Conservation (phyloP, 345 rosid species). For the Psidium guajava region DNA sequence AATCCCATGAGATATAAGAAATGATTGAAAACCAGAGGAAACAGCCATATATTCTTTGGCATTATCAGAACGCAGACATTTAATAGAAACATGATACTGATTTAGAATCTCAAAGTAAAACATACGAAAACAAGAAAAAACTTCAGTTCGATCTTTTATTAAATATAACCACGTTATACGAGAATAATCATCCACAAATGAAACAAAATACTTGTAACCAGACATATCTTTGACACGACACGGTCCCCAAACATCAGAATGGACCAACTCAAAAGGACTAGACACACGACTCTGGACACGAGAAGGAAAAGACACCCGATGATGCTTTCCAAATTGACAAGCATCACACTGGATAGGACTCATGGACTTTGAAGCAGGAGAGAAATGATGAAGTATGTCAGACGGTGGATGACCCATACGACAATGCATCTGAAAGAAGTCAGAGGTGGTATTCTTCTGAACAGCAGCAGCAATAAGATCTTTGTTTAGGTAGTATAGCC, state of each 20-base stretch:
- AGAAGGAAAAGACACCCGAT: background rate
- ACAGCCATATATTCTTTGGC: background rate
- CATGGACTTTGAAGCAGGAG: background rate
- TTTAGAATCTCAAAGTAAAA: background rate
- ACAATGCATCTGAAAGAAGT: background rate
- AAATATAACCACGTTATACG: background rate
- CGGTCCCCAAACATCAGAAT: background rate
- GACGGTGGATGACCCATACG: background rate
- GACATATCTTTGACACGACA: background rate
- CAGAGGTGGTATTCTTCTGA: background rate
- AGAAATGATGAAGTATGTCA: background rate
- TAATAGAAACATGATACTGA: background rate
- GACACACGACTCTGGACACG: background rate
- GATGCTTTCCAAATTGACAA: background rate
- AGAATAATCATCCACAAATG: background rate
- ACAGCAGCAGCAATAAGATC: background rate
- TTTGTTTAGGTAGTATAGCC: background rate
- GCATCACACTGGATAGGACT: background rate
- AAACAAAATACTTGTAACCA: background rate
- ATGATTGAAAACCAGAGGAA: background rate
- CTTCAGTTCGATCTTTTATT: background rate
- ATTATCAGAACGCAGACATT: background rate
- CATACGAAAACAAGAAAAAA: background rate
- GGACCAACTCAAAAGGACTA: background rate
- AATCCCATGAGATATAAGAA: background rate